phyloP scores from a whole-genome alignment of 345 rosid species.

The Aethionema arabicum region DNA sequence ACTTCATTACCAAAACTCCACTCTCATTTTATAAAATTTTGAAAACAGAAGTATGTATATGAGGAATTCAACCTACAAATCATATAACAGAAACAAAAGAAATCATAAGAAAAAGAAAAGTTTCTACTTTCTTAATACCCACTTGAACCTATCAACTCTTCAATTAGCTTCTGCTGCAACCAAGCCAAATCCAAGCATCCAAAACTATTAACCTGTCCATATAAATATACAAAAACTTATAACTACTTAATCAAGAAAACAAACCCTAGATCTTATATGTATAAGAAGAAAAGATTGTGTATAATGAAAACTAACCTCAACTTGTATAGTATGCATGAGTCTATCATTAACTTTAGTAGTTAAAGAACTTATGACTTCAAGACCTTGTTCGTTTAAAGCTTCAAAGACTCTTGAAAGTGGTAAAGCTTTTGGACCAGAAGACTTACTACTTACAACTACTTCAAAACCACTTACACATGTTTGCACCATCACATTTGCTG shows the following conservation, averaged over 20 bases:
- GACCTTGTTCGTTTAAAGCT: slow-evolving; percentile 43
- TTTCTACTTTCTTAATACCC: slow-evolving; percentile 12
- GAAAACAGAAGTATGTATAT: too few species aligned
- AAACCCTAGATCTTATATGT: too few species aligned
- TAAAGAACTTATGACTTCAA: slow-evolving; percentile 38
- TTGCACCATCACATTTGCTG: slow-evolving; percentile 34
- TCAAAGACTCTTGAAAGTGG: slow-evolving; percentile 43
- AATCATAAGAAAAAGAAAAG: slow-evolving; percentile 27
- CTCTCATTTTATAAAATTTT: too few species aligned
- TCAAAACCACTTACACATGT: slow-evolving; percentile 47
- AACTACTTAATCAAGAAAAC: slow-evolving; percentile 1
- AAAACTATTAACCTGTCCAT: slow-evolving; percentile 46
- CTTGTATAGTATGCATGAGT: slow-evolving; percentile 46
- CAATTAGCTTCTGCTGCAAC: slow-evolving; percentile 47
- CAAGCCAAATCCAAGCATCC: slow-evolving; percentile 38
- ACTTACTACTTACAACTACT: slow-evolving; percentile 37
- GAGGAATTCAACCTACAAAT: background rate
- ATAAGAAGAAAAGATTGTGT: too few species aligned
- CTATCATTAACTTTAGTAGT: slow-evolving; percentile 46
- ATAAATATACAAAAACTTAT: background rate
- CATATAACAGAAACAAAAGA: slow-evolving; percentile 16
- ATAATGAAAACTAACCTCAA: slow-evolving; percentile 32
- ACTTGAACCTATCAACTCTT: slow-evolving; percentile 35
- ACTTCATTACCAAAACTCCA: slow-evolving; percentile 11
- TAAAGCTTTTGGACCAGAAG: slow-evolving; percentile 36